Evolutionary conservation across 768 basidiomycete genomes (phyloP).

Genomic region (Floccularia luteovirens): DNA sequence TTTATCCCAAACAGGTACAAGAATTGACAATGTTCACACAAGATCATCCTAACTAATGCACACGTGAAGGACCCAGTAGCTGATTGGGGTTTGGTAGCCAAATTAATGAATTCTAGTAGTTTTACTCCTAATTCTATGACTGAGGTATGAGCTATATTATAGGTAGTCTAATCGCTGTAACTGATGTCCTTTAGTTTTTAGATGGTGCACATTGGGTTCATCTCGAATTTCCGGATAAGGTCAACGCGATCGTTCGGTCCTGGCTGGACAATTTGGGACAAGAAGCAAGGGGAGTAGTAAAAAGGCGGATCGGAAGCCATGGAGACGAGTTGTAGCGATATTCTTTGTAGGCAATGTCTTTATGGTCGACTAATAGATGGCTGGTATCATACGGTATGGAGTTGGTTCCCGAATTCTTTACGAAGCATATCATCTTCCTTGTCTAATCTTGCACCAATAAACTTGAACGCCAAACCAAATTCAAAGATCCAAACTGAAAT

Average conservation of each 20-base stretch:
- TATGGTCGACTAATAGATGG: slow-evolving; percentile 13
- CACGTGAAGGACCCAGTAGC: slow-evolving; percentile 38
- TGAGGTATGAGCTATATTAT: slow-evolving; percentile 18
- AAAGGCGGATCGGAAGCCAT: background rate
- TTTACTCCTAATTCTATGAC: slow-evolving; percentile 31
- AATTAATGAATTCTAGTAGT: slow-evolving; percentile 25
- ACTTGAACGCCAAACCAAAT: background rate
- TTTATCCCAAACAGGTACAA: slow-evolving; percentile 30
- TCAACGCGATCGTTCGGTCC: background rate
- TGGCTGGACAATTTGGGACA: background rate
- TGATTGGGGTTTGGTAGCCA: slow-evolving; percentile 26
- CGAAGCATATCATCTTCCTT: slow-evolving; percentile 23
- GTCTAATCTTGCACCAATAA: slow-evolving; percentile 12
- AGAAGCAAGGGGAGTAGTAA: background rate
- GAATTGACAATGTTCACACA: background rate
- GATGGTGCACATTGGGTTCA: background rate
- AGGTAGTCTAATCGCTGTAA: background rate
- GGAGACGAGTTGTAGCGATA: background rate
- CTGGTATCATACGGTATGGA: slow-evolving; percentile 21
- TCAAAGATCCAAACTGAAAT: slow-evolving; percentile 9
- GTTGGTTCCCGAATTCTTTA: slow-evolving; percentile 18
- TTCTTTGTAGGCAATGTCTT: background rate
- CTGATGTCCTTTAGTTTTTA: background rate
- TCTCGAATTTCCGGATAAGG: background rate
- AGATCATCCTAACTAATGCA: background rate